These are phyloP conservation scores for Porphyrellus cyaneotinctus DNA, from an alignment of 768 basidiomycete genomes.

Conservation along the genomic window DNA sequence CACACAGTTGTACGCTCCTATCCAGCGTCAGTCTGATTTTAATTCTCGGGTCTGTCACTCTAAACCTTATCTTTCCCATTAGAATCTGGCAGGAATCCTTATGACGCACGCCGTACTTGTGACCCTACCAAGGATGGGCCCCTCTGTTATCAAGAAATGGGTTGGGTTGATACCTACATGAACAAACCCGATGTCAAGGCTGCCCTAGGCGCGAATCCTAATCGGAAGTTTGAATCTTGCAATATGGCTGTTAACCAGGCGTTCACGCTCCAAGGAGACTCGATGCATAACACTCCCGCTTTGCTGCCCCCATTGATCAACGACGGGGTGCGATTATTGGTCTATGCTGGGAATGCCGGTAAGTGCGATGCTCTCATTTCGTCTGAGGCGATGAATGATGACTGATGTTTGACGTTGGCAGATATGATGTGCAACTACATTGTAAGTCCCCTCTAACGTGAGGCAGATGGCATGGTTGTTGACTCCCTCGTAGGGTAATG, in stretches of 20 bases:
- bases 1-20: constrained; percentile 62
- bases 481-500: constrained; percentile 53
- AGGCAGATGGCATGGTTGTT: not conserved
- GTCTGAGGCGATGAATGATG: not conserved
- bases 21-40: constrained; percentile 52
- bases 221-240: constrained; percentile 62
- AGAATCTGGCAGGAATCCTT: constrained; percentile 81
- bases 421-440: constrained; percentile 90
- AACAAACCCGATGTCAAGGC: constrained; percentile 74
- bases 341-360: constrained; percentile 89
- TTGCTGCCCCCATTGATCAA: constrained; percentile 80
- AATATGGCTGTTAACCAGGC: constrained; percentile 78
- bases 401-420: constrained; percentile 22
- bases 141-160: constrained; percentile 76
- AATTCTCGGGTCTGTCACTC: not conserved
- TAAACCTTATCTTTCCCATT: not conserved
- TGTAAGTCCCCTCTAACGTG: constrained; percentile 32
- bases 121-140: constrained; percentile 66
- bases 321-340: constrained; percentile 75
- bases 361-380: constrained; percentile 20
- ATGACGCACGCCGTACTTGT: constrained; percentile 79
- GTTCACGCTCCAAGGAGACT: constrained; percentile 81
- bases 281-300: constrained; percentile 74
- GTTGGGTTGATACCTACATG: constrained; percentile 87
- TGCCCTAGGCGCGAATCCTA: constrained; percentile 68